Percentiles rank a stretch among this genome's conserved stretches.
phyloP scores from a whole-genome alignment of 2,329 filamentous ascomycete species.

The Ophiostoma populinum region DNA sequence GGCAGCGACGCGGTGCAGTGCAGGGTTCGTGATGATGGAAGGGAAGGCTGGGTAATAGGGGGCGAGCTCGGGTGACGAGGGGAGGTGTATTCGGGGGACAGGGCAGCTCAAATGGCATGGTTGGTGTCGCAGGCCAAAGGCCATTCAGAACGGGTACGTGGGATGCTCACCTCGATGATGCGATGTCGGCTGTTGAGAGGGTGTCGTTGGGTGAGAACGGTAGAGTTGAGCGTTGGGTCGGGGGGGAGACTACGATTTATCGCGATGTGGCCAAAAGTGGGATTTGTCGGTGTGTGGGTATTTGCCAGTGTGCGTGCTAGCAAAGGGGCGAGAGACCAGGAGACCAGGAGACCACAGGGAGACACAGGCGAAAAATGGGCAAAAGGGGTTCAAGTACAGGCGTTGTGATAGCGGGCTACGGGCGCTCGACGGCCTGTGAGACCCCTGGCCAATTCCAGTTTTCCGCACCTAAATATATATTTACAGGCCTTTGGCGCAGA shows the following conservation, averaged over 20 bases:
- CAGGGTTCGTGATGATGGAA: conserved; percentile 1
- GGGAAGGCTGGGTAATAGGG: conserved; percentile 3
- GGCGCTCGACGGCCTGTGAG: too few species aligned
- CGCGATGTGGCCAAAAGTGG: conserved; percentile 14
- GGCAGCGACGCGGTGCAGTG: too few species aligned
- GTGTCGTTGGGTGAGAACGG: conserved; percentile 3
- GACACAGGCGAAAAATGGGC: conserved; percentile 4
- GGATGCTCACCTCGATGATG: conserved; percentile 3
- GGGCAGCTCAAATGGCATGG: too few species aligned
- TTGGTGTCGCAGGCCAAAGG: too few species aligned
- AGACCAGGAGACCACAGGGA: too few species aligned
- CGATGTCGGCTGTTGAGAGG: background rate
- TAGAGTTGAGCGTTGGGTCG: conserved; percentile 3
- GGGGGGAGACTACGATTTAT: conserved; percentile 9
- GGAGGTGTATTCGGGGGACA: too few species aligned
- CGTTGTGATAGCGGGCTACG: too few species aligned
- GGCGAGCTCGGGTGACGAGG: background rate
- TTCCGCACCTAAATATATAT: too few species aligned
- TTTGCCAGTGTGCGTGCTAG: conserved; percentile 7
- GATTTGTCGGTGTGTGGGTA: conserved; percentile 13
- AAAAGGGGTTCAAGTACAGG: too few species aligned
- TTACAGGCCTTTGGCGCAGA: too few species aligned
- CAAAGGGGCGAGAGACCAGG: conserved; percentile 6
- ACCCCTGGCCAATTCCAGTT: too few species aligned
- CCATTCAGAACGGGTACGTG: background rate